A percentile compares a stretch with the other conserved stretches of the same genome.
Evolutionary conservation across 306 rosid species (phyloP).

Genomic region (Canavalia ensiformis): DNA sequence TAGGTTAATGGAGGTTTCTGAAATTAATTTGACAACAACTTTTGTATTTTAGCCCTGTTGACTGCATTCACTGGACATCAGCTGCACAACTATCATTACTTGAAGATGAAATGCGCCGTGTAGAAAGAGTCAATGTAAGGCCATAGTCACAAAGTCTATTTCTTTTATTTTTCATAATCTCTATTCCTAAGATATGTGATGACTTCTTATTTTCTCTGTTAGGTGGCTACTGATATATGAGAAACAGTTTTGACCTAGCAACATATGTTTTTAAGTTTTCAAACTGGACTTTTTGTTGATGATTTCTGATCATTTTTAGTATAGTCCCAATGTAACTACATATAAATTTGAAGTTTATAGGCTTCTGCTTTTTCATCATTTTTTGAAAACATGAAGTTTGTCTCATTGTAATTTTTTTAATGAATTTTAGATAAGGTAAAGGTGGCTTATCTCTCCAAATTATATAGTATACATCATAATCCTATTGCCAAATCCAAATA

Average conservation of each 20-base stretch:
- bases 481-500: slow-evolving; percentile 17
- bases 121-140: slow-evolving; percentile 96
- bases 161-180: slow-evolving; percentile 4
- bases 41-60: slow-evolving; percentile 83
- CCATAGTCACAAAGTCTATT: slow-evolving; percentile 27
- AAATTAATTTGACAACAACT: slow-evolving; percentile 33
- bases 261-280: neutral
- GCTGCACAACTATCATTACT: slow-evolving; percentile 93
- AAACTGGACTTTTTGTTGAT: slow-evolving; percentile 1
- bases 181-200: slow-evolving; percentile 39
- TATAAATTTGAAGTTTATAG: neutral
- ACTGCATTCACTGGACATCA: slow-evolving; percentile 99
- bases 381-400: neutral
- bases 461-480: neutral
- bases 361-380: neutral
- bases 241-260: slow-evolving; percentile 15
- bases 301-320: slow-evolving; percentile 8
- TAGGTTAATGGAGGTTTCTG: slow-evolving; percentile 5
- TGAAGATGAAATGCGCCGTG: slow-evolving; percentile 96
- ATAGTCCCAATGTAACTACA: neutral
- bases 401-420: neutral
- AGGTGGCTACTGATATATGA: slow-evolving; percentile 30
- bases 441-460: neutral
- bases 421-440: slow-evolving; percentile 23
- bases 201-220: slow-evolving; percentile 38